A percentile compares a stretch with the other conserved stretches of the same genome.
Conservation (phyloP, 345 rosid species). For the Brassica cretica region DNA sequence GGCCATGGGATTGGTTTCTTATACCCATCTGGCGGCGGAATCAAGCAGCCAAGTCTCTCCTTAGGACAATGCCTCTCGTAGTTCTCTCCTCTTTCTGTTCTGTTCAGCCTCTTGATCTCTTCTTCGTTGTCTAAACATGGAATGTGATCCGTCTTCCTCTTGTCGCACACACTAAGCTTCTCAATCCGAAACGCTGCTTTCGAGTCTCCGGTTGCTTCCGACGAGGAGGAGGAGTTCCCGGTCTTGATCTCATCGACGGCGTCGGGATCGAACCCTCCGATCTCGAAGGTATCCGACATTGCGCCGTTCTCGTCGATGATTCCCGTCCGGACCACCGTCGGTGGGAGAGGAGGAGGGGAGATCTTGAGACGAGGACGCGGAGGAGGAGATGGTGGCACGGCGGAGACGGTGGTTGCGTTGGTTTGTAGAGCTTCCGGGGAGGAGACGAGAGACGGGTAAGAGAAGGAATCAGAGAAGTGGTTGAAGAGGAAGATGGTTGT, state of each 20-base stretch:
- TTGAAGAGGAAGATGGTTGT: constrained; percentile 32
- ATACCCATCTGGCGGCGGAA: constrained; percentile 56
- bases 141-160: constrained; percentile 45
- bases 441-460: constrained; percentile 29
- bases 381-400: constrained; percentile 24
- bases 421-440: constrained; percentile 12
- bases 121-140: constrained; percentile 54
- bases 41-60: constrained; percentile 50
- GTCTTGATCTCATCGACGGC: constrained; percentile 36
- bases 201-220: constrained; percentile 9
- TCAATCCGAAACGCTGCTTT: constrained; percentile 14
- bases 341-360: constrained; percentile 44
- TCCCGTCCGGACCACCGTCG: constrained; percentile 47
- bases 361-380: constrained; percentile 24
- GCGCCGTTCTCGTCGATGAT: constrained; percentile 63
- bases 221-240: constrained; percentile 25
- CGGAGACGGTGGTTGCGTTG: background rate
- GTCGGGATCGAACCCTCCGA: constrained; percentile 48
- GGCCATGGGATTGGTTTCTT: constrained; percentile 59
- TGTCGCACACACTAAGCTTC: constrained; percentile 42
- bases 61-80: constrained; percentile 64
- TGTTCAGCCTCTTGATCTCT: constrained; percentile 42
- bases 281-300: constrained; percentile 50
- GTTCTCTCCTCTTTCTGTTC: constrained; percentile 32
- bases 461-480: constrained; percentile 41